Base-by-base conservation (phyloP, 2,329 filamentous ascomycete genomes). In the Monosporascus sp. region DNA sequence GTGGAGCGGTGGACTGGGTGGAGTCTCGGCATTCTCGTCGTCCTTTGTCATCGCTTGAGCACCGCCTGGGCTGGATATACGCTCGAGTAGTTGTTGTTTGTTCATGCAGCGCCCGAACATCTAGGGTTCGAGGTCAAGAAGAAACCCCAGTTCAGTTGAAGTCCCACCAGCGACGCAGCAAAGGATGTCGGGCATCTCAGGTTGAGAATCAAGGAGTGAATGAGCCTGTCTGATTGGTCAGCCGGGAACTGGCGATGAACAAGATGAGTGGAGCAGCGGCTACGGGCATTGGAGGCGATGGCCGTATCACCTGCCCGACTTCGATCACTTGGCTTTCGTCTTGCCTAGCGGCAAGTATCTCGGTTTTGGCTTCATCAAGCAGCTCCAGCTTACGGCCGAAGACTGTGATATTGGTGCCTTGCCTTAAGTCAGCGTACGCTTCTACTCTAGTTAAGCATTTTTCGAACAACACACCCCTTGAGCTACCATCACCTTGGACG, bases 91-190 rank as follows among this genome's bases (percentile, higher is more conserved):
- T 64, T 65, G 49, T 65, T 66, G 48, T 65, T 65, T 65, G 18
- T 56, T 57, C 62, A 66, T 64, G 53, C 64, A 66, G 18, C 51
- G 51, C n/a, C 65, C 59, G n/a, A 66, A 38, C 7, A 58, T 26
- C n/a, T 52, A 37, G 1, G 60, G 37, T 9, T 54, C 48, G 7
- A 66, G 54, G 35, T 65, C 62, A 4, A 4, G 55, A 18, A 66
- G 47, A 38, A 61, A 67, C n/a, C 63, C 60, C n/a, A 55, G 55
- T 24, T 61, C 58, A 9, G 58, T 51, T 35, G 55, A 53, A 37
- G 52, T 61, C 2, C 64, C 63, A 3, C 64, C 64, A n/a, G 64
- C 63, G 7, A 58, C 56, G 50, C 61, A 66, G 41, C 64, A 66
- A 28, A 66, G 51, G 8, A 58, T 52, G 49, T 66, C 62, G 26